Base-by-base conservation (phyloP, 2,329 filamentous ascomycete genomes). In the Diplodia mutila region DNA sequence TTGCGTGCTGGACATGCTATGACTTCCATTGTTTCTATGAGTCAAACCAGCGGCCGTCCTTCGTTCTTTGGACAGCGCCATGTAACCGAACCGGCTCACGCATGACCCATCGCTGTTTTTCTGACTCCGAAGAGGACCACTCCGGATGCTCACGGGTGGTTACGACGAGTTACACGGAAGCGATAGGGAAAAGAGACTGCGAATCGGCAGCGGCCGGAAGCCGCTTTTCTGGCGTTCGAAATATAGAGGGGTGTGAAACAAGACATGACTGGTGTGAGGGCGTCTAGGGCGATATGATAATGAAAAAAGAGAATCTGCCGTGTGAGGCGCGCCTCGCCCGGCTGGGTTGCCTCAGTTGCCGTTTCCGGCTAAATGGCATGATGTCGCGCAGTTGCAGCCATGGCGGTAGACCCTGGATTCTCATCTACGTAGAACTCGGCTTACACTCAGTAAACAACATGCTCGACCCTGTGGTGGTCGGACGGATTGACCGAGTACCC, bases 381-480 rank as follows among this genome's bases (percentile, higher is more conserved):
- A 55, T 55, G 52, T 55, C n/a, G 27, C 29, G 52, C 52, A 55
- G 52, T n/a, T 21, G 21, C 52, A 51, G 23, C 37, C n/a, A n/a
- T n/a, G n/a, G n/a, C n/a, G n/a, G n/a, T n/a, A n/a, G n/a, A n/a
- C n/a, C n/a, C n/a, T n/a, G n/a, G n/a, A n/a, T n/a, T n/a, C n/a
- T n/a, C n/a, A n/a, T n/a, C n/a, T n/a, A n/a, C n/a, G n/a, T n/a
- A n/a, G n/a, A n/a, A n/a, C n/a, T 6, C 16, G 14, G 14, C 37
- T 18, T 42, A 5, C 37, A 18, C 37, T 5, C 16, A 42, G 37
- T 18, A 18, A 49, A 49, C 46, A 49, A 49, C 6, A 49, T 49
- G n/a, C n/a, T 49, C 8, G 29, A 32, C 29, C 8, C 29, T 32
- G 29, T 8, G 7, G 29, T 8, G 32, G 32, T 34, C 32, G 32